A percentile compares a stretch with the other conserved stretches of the same genome.
Evolutionary conservation across 148 eudicot genomes (phyloP).

Genomic region (Heliosperma pusillum): DNA sequence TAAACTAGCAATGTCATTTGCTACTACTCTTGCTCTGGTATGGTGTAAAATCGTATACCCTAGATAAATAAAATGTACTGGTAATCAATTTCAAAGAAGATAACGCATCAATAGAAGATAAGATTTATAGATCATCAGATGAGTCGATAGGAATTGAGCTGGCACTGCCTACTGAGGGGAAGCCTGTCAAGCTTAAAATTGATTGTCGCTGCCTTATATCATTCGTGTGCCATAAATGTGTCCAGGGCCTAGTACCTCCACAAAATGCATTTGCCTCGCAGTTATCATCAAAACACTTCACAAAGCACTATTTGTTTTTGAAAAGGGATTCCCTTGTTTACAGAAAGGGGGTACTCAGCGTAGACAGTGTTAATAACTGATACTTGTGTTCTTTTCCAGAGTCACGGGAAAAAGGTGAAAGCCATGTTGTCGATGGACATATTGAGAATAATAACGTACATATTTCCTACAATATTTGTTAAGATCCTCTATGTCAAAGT

Average conservation of each 20-base stretch:
- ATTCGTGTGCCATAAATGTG: neutral
- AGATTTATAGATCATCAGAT: neutral
- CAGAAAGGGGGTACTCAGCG: neutral
- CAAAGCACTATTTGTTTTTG: neutral
- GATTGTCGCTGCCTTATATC: neutral
- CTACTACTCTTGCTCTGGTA: neutral
- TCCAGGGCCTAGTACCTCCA: neutral
- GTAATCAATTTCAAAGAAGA: neutral
- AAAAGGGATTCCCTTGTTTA: neutral
- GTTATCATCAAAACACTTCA: neutral
- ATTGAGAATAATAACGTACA: too few species aligned
- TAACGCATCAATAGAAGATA: neutral
- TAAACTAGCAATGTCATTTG: neutral
- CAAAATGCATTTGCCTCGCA: neutral
- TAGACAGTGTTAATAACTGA: neutral
- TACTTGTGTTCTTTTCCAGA: constrained; percentile 33
- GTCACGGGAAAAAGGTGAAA: constrained; percentile 35
- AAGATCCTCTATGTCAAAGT: too few species aligned
- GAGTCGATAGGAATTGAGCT: neutral
- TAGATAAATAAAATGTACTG: neutral
- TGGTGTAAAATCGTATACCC: neutral
- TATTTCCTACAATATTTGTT: too few species aligned
- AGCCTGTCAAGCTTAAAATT: neutral
- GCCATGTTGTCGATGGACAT: constrained; percentile 36
- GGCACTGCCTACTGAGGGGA: neutral